Conservation (phyloP, 2,329 filamentous ascomycete genomes). For the Fonsecaea monophora region DNA sequence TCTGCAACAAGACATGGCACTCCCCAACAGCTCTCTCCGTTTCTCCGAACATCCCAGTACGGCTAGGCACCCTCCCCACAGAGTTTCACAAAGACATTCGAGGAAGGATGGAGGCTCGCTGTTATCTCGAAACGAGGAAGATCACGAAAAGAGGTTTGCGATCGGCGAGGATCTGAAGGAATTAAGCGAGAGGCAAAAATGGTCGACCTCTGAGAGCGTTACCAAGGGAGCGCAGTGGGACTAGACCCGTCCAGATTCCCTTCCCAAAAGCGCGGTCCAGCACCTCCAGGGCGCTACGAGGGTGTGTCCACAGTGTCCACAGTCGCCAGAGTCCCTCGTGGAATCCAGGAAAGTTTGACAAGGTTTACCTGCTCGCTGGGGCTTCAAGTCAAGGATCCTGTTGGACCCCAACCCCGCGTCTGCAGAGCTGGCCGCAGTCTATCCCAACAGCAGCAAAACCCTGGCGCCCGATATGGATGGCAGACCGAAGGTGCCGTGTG, state of each 20-base stretch:
- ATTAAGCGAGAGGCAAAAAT: slow-evolving; percentile 18
- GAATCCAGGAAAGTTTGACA: slow-evolving; percentile 18
- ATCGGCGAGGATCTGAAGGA: slow-evolving; percentile 20
- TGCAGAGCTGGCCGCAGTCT: slow-evolving; percentile 14
- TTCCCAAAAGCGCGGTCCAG: slow-evolving; percentile 12
- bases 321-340: not conserved
- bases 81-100: not conserved
- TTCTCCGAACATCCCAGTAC: not conserved
- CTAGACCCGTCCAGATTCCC: slow-evolving; percentile 19
- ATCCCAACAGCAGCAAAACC: slow-evolving; percentile 21
- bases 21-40: not conserved
- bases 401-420: slow-evolving; percentile 18
- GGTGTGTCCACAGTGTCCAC: slow-evolving; percentile 10
- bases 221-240: slow-evolving; percentile 4
- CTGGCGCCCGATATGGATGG: not conserved
- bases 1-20: not conserved
- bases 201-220: slow-evolving; percentile 7
- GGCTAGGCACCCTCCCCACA: not conserved
- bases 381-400: slow-evolving; percentile 12
- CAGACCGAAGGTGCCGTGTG: slow-evolving; percentile 6
- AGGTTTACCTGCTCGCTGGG: slow-evolving; percentile 10
- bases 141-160: slow-evolving; percentile 6
- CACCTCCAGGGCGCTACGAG: not conserved
- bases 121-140: slow-evolving; percentile 7
- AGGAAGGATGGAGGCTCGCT: not conserved